Percentiles rank a stretch among this genome's conserved stretches.
phyloP scores from a whole-genome alignment of 2,329 filamentous ascomycete genomes.

The Aureobasidium uvarum region DNA sequence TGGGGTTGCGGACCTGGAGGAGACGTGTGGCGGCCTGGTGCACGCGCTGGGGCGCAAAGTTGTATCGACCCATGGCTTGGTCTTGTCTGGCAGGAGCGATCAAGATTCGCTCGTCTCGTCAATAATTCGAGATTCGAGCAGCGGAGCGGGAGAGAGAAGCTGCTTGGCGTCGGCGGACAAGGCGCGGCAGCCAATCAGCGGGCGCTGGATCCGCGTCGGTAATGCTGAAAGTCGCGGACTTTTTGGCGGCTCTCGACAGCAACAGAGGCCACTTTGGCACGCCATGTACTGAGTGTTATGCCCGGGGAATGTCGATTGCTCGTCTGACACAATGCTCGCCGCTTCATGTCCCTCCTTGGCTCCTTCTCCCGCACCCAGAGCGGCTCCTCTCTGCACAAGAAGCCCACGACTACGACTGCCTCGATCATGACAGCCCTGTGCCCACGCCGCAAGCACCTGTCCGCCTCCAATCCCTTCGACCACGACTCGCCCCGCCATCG shows the following conservation, averaged over 20 bases:
- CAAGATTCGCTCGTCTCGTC: neutral
- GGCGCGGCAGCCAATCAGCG: slow-evolving; percentile 27
- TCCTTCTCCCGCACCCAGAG: slow-evolving; percentile 51
- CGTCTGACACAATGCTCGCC: slow-evolving; percentile 57
- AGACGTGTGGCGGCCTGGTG: slow-evolving; percentile 54
- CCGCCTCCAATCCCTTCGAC: slow-evolving; percentile 6
- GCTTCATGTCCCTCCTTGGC: slow-evolving; percentile 63
- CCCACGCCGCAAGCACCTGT: slow-evolving; percentile 6
- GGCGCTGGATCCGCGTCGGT: neutral
- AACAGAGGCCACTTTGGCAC: neutral
- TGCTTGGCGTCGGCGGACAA: slow-evolving; percentile 17
- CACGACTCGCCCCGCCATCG: neutral
- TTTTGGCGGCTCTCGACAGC: slow-evolving; percentile 20
- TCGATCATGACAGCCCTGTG: slow-evolving; percentile 35
- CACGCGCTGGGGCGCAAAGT: slow-evolving; percentile 53
- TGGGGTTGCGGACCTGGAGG: slow-evolving; percentile 39
- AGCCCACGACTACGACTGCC: slow-evolving; percentile 46
- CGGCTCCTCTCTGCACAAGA: slow-evolving; percentile 13
- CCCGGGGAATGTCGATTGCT: slow-evolving; percentile 17
- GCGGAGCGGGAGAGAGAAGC: slow-evolving; percentile 6
- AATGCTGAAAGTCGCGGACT: slow-evolving; percentile 8
- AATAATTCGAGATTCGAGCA: slow-evolving; percentile 6
- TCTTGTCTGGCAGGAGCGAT: neutral
- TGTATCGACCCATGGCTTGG: slow-evolving; percentile 51
- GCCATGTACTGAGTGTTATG: slow-evolving; percentile 19